A percentile compares a stretch with the other conserved stretches of the same genome.
phyloP scores from a whole-genome alignment of 179 eudicot genomes.

The Silene vulgaris region DNA sequence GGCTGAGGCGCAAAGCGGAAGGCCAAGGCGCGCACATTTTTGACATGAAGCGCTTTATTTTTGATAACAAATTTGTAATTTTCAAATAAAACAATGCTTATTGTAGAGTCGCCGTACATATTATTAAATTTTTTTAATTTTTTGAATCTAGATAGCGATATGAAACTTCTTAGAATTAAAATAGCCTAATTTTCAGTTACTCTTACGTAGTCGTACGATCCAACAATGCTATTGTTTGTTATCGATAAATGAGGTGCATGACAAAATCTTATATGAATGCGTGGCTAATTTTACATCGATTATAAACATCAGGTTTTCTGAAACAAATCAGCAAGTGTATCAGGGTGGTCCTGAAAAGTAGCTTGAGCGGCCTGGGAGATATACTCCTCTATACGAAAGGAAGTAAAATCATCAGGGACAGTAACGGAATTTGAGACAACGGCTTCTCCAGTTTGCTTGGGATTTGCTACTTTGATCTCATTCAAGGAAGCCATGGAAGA shows the following conservation, averaged over 20 bases:
- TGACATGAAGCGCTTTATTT: no score
- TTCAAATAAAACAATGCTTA: no score
- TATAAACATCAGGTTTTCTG: slow-evolving; percentile 23
- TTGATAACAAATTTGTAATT: no score
- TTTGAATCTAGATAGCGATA: no score
- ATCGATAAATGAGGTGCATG: neutral
- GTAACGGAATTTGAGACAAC: neutral
- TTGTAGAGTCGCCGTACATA: no score
- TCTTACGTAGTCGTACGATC: neutral
- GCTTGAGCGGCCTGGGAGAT: slow-evolving; percentile 40
- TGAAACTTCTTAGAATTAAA: no score
- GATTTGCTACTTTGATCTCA: slow-evolving; percentile 32
- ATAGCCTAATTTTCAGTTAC: no score
- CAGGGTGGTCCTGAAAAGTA: slow-evolving; percentile 29
- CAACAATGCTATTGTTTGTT: neutral
- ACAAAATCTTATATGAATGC: neutral
- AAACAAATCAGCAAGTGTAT: slow-evolving; percentile 31
- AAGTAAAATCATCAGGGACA: slow-evolving; percentile 20
- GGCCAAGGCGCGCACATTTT: no score
- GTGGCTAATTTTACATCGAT: neutral
- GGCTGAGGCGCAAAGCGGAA: no score
- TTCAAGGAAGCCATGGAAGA: slow-evolving; percentile 42
- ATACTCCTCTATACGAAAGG: slow-evolving; percentile 37
- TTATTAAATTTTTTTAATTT: no score
- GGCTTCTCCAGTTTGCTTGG: slow-evolving; percentile 9